phyloP scores from a whole-genome alignment of 306 rosid genomes.

The Pueraria montana region DNA sequence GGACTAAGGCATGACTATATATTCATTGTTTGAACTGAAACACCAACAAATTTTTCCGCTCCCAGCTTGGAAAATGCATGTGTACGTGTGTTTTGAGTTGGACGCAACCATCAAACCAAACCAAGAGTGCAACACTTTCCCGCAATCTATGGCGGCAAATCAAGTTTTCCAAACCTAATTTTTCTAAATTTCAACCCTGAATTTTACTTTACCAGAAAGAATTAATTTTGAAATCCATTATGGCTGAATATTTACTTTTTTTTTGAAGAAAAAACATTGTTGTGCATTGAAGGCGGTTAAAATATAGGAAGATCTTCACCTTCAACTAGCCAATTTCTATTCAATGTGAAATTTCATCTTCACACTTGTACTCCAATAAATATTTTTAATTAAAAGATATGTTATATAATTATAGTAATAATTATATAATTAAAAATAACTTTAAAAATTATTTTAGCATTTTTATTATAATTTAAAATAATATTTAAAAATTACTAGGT shows the following conservation, averaged over 20 bases:
- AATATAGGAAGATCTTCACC: too few species aligned
- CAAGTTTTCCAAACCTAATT: background rate
- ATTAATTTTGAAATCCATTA: background rate
- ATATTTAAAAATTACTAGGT: too few species aligned
- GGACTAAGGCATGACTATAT: background rate
- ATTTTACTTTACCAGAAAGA: background rate
- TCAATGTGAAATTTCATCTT: too few species aligned
- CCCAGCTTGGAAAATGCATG: background rate
- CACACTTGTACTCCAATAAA: too few species aligned
- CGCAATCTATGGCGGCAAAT: slow-evolving; percentile 15
- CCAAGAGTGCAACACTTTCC: background rate
- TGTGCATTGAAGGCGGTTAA: too few species aligned
- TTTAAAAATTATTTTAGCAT: too few species aligned
- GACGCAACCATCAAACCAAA: background rate
- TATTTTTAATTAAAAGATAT: too few species aligned
- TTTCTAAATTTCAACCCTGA: background rate
- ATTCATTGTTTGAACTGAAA: background rate
- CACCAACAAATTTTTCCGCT: background rate
- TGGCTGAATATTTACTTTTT: background rate
- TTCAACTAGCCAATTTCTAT: too few species aligned
- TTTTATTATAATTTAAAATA: too few species aligned
- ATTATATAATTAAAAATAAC: too few species aligned
- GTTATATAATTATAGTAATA: too few species aligned
- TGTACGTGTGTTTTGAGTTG: background rate
- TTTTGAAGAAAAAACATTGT: too few species aligned